Evolutionary conservation across 2,329 filamentous ascomycete genomes (phyloP), one percentile per base, ranked within the genome.

Genomic region (Chlorencoelia australis): DNA sequence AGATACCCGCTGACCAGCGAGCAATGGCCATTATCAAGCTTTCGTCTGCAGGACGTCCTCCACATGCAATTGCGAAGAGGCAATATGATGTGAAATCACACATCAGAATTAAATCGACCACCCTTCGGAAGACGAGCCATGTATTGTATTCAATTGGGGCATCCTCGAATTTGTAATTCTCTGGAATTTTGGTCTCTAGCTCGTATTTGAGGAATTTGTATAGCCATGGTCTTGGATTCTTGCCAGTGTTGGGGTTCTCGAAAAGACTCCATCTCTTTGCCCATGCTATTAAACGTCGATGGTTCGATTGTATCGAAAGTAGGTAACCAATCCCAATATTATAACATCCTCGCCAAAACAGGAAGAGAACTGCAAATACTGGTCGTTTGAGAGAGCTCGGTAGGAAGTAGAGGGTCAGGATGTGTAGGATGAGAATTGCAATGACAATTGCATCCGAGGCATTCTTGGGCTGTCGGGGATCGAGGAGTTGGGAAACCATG

Each of bases 71-170:
- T 49, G 91, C 89, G 65, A 96, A 98, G 40, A 95, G 75, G 61
- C 85, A 91, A 69, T 96, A 98, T 32, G 89, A 94, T 45, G 83
- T 79, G 60, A 98, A 98, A 65, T 98, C 91, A 69, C 88, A 95
- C 87, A 98, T 94, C 56, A 98, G 69, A 57, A 96, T 95, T 59
- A 98, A 66, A 65, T 98, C 91, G 56, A 96, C 91, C 20, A 96
- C 75, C 52, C 91, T 80, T 50, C 91, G 81, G 66, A 98, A 98
- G 49, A 95, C 76, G 39, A 98, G 73, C 91, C 91, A 98, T 27
- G 91, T 94, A 65, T 98, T 98, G 73, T 96, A 98, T 71, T 98
- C 91, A 59, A 96, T 69, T 11, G 91, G 91, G 0, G 89, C 89
- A 50, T 83, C 74, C 51, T 94, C 88, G 56, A 98, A 94, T 46